Evolutionary conservation across 768 basidiomycete species (phyloP), one percentile per base, ranked within the genome.

Genomic region (Tricholoma saponaceum): DNA sequence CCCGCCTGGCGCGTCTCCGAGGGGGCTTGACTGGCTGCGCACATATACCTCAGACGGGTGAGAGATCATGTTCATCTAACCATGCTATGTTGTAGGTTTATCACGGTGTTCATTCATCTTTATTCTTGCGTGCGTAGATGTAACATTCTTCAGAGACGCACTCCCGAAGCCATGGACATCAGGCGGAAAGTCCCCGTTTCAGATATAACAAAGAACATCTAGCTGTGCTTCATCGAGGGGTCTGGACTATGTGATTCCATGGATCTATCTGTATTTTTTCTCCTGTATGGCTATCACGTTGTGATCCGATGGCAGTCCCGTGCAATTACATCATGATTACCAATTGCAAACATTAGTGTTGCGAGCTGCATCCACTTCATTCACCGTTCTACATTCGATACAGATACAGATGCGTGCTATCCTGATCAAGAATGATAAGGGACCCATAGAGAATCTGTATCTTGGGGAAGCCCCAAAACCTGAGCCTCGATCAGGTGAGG

Each of bases 371-470:
- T n/a, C n/a, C n/a, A n/a, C n/a, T n/a, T n/a, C n/a, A n/a, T n/a
- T n/a, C n/a, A n/a, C n/a, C n/a, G n/a, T n/a, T n/a, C n/a, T 30
- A 30, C 28, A 4, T 30, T 4, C 28, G 14, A 37, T 10, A 35
- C 12, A 37, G 13, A 37, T 37, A 43, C 33, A 22, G 9, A 95
- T 95, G 92, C 86, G 83, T 41, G 91, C 90, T 28, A 78, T 95
- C 28, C 76, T 92, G 22, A 79, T 96, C 69, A 89, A 89, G 71
- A 82, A 85, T 67, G 86, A 78, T 2, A 82, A 84, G 57, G 93
- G 92, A 0, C 84, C 90, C 7, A 75, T 82, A 22, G 89, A 92
- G 50, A 87, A 86, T 63, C 77, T 96, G 32, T 89, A 90, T 69
- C 71, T 95, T 41, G 94, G 92, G 1, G 83, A 91, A 56, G 75